These are phyloP conservation scores for Penicillium roqueforti DNA, from an alignment of 495 filamentous ascomycete genomes.

Conservation along the genomic window DNA sequence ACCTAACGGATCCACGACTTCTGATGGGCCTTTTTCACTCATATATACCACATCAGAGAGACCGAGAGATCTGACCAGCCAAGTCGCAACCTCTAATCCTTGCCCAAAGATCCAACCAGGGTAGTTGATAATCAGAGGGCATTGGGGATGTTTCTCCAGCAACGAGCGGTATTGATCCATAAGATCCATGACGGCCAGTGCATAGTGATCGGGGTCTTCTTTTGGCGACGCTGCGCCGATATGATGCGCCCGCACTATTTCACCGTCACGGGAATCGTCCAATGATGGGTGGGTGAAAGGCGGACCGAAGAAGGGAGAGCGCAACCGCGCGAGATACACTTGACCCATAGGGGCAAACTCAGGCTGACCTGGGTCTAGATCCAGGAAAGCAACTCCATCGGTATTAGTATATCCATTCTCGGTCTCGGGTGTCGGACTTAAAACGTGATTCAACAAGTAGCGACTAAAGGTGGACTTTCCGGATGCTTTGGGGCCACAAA, in stretches of 20 bases:
- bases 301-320: constrained; percentile 63
- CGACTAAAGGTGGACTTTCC: constrained; percentile 85
- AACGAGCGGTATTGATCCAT: constrained; percentile 57
- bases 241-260: constrained; percentile 61
- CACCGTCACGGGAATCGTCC: constrained; percentile 26
- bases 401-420: constrained; percentile 33
- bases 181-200: constrained; percentile 64
- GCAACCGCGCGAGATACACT: constrained; percentile 64
- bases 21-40: constrained; percentile 63
- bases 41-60: constrained; percentile 67
- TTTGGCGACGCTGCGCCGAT: constrained; percentile 67
- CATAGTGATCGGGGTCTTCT: constrained; percentile 66
- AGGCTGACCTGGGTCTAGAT: constrained; percentile 80
- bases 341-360: constrained; percentile 76
- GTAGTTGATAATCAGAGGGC: constrained; percentile 73
- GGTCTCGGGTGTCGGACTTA: constrained; percentile 46
- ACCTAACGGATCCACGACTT: constrained; percentile 56
- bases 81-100: constrained; percentile 64
- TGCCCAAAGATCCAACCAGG: constrained; percentile 79
- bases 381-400: constrained; percentile 60
- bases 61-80: constrained; percentile 50
- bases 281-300: constrained; percentile 66
- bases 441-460: constrained; percentile 69
- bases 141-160: constrained; percentile 35
- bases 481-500: constrained; percentile 77